Base-by-base conservation (phyloP, 2,329 filamentous ascomycete species). In the Aspergillus hiratsukae region DNA sequence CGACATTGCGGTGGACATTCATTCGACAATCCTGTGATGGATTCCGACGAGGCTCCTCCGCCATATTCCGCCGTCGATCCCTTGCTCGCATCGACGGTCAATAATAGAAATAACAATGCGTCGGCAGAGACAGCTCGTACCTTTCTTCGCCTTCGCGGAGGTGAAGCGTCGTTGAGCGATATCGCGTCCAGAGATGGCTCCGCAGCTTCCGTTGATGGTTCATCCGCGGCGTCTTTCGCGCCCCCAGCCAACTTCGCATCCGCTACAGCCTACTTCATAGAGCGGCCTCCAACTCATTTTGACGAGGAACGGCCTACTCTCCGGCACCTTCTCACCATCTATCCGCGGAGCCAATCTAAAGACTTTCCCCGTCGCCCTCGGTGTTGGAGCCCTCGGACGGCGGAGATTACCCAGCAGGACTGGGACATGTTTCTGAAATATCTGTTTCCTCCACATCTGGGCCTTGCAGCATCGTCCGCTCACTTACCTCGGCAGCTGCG, bases 401-500 rank as follows among this genome's bases (percentile, higher is more conserved):
- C 67, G 25, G 70, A 75, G 48, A 67, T 76, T 29, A 62, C 64
- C 45, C 72, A 75, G 61, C 69, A 74, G 61, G 76, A 78, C 60
- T 78, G 76, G 76, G 69, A 75, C 55, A 74, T 69, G 9, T 78
- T 77, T 57, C 55, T 76, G 25, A 71, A 71, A 48, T 73, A 75
- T 62, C 58, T 78, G 5, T 75, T 78, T 49, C 76, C 75, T 2
- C 61, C 68, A 5, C 67, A 75, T 56, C 61, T 76, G 17, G 73
- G 70, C 4, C 68, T 69, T 5, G 73, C 73, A 5, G 68, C 72
- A 1, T 63, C 68, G 5, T 75, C 74, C 4, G 64, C 65, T 7
- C 65, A 74, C 53, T 64, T 76, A 14, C 68, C 72, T 4, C 71
- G 68, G 4, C 71, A 75, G 55, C 54, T 76, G 35, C 66, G 74